Evolutionary conservation across 768 basidiomycete species (phyloP).

Genomic region (Phylloporus sp.): DNA sequence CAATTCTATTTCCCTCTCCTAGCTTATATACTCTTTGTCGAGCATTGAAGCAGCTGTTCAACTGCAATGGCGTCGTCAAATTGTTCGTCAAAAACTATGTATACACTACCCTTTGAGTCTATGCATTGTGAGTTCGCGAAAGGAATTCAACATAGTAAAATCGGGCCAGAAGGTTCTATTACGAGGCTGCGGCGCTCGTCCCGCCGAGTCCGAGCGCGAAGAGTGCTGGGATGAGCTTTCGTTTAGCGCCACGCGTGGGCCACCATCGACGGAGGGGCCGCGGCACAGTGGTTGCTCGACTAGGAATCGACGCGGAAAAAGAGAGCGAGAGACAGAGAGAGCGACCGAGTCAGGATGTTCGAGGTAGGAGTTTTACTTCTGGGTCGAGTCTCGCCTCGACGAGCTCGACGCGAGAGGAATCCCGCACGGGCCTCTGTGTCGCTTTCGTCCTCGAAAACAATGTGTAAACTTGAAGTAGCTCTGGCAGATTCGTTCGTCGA

Average conservation of each 20-base stretch:
- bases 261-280: slow-evolving; percentile 3
- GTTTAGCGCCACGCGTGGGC: slow-evolving; percentile 1
- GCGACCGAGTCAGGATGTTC: slow-evolving; percentile 12
- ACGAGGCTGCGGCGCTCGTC: slow-evolving; percentile 10
- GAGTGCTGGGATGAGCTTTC: slow-evolving; percentile 4
- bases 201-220: slow-evolving; percentile 14
- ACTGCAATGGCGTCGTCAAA: no score
- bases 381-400: slow-evolving; percentile 12
- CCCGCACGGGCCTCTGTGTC: neutral
- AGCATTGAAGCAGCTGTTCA: no score
- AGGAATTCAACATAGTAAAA: no score
- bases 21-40: no score
- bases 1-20: no score
- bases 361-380: slow-evolving; percentile 13
- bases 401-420: slow-evolving; percentile 18
- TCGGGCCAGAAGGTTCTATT: no score
- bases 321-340: slow-evolving; percentile 19
- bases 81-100: no score
- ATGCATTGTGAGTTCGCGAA: no score
- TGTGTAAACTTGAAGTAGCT: no score
- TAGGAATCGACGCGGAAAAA: slow-evolving; percentile 19
- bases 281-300: slow-evolving; percentile 12
- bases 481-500: slow-evolving; percentile 7
- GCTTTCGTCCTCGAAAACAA: no score
- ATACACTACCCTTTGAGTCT: no score